These are phyloP conservation scores for Platismatia glauca DNA, from an alignment of 495 filamentous ascomycete genomes.

Conservation along the genomic window DNA sequence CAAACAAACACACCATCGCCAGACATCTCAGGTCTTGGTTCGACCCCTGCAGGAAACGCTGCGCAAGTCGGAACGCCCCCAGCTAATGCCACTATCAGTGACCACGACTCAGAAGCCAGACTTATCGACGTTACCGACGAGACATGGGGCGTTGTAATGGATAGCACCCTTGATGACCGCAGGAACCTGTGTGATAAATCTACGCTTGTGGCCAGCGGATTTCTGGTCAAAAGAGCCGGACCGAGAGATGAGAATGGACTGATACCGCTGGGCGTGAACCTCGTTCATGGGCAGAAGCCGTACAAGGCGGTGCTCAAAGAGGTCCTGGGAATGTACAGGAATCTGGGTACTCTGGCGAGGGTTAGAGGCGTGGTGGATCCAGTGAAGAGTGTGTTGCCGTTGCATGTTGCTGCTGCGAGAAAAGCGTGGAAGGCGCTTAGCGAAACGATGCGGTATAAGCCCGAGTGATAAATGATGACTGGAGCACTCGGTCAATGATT, in stretches of 20 bases:
- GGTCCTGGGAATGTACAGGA: conserved; percentile 63
- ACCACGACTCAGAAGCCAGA: conserved; percentile 62
- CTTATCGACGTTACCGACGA: conserved; percentile 73
- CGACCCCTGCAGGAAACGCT: conserved; percentile 19
- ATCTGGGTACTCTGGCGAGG: conserved; percentile 64
- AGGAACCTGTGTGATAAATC: conserved; percentile 53
- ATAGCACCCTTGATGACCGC: conserved; percentile 37
- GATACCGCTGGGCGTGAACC: conserved; percentile 54
- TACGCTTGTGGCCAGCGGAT: conserved; percentile 60
- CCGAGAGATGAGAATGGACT: conserved; percentile 51
- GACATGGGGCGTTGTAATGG: conserved; percentile 67
- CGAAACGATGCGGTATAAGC: conserved; percentile 13
- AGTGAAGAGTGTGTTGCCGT: conserved; percentile 60
- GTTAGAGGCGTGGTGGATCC: conserved; percentile 56
- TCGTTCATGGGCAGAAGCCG: conserved; percentile 46
- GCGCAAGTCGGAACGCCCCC: conserved; percentile 12
- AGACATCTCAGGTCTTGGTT: conserved; percentile 12
- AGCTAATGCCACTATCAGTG: conserved; percentile 48
- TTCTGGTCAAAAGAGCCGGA: conserved; percentile 67
- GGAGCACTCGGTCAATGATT: background rate
- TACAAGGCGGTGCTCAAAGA: conserved; percentile 60
- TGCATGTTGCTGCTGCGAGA: conserved; percentile 72
- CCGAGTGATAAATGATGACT: background rate
- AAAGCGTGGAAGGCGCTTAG: conserved; percentile 13
- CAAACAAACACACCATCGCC: conserved; percentile 17